These are phyloP conservation scores for Talaromyces trachyspermus DNA, from an alignment of 495 filamentous ascomycete species.

Conservation along the genomic window DNA sequence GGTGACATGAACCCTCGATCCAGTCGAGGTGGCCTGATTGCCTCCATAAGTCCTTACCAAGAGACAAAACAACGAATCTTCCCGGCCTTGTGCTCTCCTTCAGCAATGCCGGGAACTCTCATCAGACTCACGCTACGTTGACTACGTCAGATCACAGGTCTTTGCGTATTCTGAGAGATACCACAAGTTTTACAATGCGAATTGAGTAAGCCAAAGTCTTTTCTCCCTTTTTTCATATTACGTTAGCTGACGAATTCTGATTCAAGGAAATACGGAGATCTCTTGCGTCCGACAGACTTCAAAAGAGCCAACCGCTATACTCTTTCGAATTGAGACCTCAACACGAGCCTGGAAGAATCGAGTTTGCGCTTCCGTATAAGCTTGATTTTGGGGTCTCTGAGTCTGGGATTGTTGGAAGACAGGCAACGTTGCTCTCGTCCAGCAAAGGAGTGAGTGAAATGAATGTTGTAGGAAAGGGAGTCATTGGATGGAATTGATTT, in stretches of 20 bases:
- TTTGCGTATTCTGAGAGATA: not conserved
- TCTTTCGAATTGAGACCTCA: not conserved
- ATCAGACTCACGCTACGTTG: not conserved
- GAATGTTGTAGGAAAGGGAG: constrained; percentile 18
- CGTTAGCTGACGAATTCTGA: not conserved
- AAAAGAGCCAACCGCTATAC: not conserved
- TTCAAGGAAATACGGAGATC: constrained; percentile 1
- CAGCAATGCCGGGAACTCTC: not conserved
- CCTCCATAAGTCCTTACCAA: not conserved
- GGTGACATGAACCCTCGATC: not conserved
- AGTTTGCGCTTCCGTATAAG: constrained; percentile 48
- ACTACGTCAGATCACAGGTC: not conserved
- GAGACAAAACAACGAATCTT: not conserved
- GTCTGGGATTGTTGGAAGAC: constrained; percentile 32
- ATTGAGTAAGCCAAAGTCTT: not conserved
- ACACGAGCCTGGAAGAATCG: constrained; percentile 19
- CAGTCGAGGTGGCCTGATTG: not conserved
- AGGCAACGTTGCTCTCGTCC: constrained; percentile 24
- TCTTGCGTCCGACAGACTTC: not conserved
- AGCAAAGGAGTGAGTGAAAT: constrained; percentile 14
- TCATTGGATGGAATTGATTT: constrained; percentile 36
- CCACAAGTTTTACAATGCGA: not conserved
- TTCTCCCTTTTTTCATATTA: not conserved
- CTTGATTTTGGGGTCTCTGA: constrained; percentile 47
- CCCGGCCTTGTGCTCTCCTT: not conserved